A percentile compares a stretch with the other conserved stretches of the same genome.
phyloP scores from a whole-genome alignment of 1,284 basidiomycete genomes.

The Ganoderma resinaceum region DNA sequence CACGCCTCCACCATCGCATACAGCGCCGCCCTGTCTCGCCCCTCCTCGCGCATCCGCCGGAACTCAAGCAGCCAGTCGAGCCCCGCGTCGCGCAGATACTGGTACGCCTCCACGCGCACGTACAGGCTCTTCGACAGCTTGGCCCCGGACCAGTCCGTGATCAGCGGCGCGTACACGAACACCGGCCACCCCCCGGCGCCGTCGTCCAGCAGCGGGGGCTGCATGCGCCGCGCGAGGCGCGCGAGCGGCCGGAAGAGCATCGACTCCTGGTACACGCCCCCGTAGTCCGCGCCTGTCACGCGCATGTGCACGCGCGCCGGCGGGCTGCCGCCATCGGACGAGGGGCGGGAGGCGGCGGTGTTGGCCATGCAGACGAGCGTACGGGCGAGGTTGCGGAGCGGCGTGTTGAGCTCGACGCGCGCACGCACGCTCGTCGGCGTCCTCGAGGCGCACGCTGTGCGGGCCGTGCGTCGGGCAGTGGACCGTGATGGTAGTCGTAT shows the following conservation, averaged over 20 bases:
- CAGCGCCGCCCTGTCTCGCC: slow-evolving; percentile 29
- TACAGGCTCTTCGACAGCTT: slow-evolving; percentile 44
- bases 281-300: slow-evolving; percentile 41
- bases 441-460: slow-evolving; percentile 28
- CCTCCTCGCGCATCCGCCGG: slow-evolving; percentile 31
- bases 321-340: neutral
- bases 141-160: slow-evolving; percentile 42
- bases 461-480: slow-evolving; percentile 35
- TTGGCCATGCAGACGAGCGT: slow-evolving; percentile 30
- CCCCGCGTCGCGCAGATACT: slow-evolving; percentile 32
- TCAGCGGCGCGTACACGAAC: slow-evolving; percentile 38
- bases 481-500: slow-evolving; percentile 32
- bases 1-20: slow-evolving; percentile 27
- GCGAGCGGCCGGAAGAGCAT: slow-evolving; percentile 36
- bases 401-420: slow-evolving; percentile 41
- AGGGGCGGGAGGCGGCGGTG: neutral
- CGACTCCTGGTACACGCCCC: slow-evolving; percentile 39
- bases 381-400: slow-evolving; percentile 41
- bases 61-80: slow-evolving; percentile 31
- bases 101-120: slow-evolving; percentile 37
- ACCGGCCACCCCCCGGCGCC: slow-evolving; percentile 7
- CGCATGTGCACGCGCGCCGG: slow-evolving; percentile 33
- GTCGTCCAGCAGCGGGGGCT: slow-evolving; percentile 18
- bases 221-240: slow-evolving; percentile 15
- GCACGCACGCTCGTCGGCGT: slow-evolving; percentile 31